Conservation (phyloP, 2,329 filamentous ascomycete genomes). For the Cytospora chrysosperma region DNA sequence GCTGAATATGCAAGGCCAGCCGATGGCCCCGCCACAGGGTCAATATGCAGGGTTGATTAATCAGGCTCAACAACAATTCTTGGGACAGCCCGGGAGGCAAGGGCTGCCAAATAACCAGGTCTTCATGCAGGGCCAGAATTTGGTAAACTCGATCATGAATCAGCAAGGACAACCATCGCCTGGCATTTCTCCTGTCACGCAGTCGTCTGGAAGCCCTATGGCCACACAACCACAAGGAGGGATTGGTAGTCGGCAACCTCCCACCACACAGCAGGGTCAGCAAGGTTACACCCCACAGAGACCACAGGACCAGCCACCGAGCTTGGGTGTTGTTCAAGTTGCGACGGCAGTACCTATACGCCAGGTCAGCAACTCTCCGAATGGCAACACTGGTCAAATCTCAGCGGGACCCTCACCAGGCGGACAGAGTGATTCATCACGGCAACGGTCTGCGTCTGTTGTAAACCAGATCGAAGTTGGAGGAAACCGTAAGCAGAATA, state of each 20-base stretch:
- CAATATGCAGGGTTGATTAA: conserved; percentile 20
- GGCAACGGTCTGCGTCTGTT: conserved; percentile 18
- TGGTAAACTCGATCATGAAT: not conserved
- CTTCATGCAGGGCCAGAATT: conserved; percentile 3
- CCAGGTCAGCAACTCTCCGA: conserved; percentile 22
- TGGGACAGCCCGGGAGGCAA: not conserved
- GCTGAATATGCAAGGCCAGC: conserved; percentile 23
- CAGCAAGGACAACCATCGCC: conserved; percentile 16
- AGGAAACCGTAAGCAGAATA: conserved; percentile 12
- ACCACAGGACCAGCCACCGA: conserved; percentile 9
- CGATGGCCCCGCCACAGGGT: conserved; percentile 19
- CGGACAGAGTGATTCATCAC: conserved; percentile 13
- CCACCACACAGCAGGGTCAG: conserved; percentile 22
- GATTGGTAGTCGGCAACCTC: conserved; percentile 7
- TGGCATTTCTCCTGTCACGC: conserved; percentile 23
- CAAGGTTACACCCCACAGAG: not conserved
- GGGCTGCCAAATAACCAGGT: conserved; percentile 1
- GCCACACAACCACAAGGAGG: conserved; percentile 9
- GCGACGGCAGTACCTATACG: conserved; percentile 24
- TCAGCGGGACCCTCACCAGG: conserved; percentile 17
- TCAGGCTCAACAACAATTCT: conserved; percentile 8
- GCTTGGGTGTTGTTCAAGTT: conserved; percentile 18
- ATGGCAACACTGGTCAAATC: conserved; percentile 7
- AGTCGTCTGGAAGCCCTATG: conserved; percentile 20
- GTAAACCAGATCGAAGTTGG: conserved; percentile 24